phyloP scores from a whole-genome alignment of 176 grass and related monocot genomes.

The Luzula sylvatica region DNA sequence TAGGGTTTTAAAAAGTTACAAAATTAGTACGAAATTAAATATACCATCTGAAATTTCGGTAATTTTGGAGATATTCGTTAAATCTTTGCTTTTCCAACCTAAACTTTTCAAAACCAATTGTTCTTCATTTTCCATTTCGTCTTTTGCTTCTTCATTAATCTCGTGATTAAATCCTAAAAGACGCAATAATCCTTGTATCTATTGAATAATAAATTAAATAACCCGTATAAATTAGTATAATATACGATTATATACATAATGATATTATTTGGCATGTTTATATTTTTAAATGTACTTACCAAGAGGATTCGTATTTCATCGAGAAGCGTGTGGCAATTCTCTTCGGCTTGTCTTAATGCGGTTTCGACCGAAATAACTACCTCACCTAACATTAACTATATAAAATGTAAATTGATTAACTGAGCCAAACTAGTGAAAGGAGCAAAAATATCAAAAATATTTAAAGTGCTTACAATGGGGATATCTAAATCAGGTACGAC shows the following conservation, averaged over 20 bases:
- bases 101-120: conserved; percentile 69
- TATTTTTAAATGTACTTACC: conserved; percentile 26
- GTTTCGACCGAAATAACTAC: conserved; percentile 90
- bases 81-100: conserved; percentile 65
- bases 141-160: conserved; percentile 47
- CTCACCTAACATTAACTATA: conserved; percentile 79
- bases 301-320: conserved; percentile 79
- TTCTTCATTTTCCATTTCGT: conserved; percentile 80
- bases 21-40: conserved; percentile 16
- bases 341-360: conserved; percentile 82
- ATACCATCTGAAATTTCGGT: conserved; percentile 45
- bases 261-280: too few relatives aligned
- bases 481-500: conserved; percentile 56
- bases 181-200: conserved; percentile 81
- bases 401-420: conserved; percentile 15
- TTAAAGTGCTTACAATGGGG: conserved; percentile 56
- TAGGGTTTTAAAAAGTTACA: conserved; percentile 3
- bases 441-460: neutral
- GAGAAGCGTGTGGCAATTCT: conserved; percentile 74
- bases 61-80: conserved; percentile 36
- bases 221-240: conserved; percentile 1
- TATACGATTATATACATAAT: neutral
- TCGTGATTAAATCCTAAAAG: conserved; percentile 82
- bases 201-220: conserved; percentile 9
- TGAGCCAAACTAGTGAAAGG: neutral